Percentiles rank a stretch among this genome's conserved stretches.
Conservation (phyloP, 73 alveolate species). For the Paramecium tetraurelia region DNA sequence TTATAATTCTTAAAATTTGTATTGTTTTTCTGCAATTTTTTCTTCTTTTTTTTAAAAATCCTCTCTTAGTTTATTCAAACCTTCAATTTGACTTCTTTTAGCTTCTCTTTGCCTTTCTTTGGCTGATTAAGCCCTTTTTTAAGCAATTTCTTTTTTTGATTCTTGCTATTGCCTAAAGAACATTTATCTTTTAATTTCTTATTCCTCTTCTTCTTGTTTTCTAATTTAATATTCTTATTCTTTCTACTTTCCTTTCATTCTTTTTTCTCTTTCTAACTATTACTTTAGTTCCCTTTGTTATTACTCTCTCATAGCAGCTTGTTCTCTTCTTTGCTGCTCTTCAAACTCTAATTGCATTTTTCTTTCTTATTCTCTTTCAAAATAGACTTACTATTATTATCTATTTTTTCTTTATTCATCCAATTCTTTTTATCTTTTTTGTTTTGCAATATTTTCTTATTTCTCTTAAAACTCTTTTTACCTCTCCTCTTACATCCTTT, state of each 20-base stretch:
- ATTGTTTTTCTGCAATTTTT: background rate
- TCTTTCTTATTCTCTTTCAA: background rate
- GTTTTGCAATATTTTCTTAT: background rate
- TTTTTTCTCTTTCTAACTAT: constrained; percentile 34
- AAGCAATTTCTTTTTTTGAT: background rate
- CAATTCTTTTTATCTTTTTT: constrained; percentile 10
- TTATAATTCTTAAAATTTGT: background rate
- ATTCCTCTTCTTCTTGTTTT: background rate
- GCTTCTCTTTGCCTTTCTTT: constrained; percentile 38
- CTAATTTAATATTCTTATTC: constrained; percentile 9
- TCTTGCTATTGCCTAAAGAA: background rate
- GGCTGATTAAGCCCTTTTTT: constrained; percentile 41
- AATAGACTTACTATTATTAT: background rate
- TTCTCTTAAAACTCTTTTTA: background rate
- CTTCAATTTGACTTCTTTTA: background rate
- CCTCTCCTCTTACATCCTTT: background rate
- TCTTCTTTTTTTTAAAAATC: background rate
- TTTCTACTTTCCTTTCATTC: background rate
- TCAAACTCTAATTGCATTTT: background rate
- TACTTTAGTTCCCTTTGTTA: background rate
- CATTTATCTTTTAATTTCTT: background rate
- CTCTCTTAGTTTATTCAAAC: background rate
- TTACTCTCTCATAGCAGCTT: constrained; percentile 4
- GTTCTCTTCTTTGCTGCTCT: background rate
- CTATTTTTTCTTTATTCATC: background rate